Conservation (phyloP, 768 basidiomycete species). For the Amylocystis lapponica region DNA sequence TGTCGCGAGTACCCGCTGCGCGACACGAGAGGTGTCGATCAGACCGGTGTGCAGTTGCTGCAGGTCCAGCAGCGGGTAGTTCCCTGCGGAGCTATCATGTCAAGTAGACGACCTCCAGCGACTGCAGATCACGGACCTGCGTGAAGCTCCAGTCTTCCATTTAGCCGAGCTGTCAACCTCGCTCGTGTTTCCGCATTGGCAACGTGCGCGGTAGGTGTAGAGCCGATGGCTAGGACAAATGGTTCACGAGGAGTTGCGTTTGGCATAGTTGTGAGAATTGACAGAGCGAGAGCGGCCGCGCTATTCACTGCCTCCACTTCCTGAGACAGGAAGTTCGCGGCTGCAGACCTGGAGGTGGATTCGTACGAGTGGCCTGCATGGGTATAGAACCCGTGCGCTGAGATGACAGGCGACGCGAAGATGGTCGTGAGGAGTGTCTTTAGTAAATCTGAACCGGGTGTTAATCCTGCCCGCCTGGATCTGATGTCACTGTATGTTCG, state of each 20-base stretch:
- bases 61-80: conserved; percentile 79
- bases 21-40: conserved; percentile 48
- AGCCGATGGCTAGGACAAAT: conserved; percentile 76
- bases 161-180: conserved; percentile 40
- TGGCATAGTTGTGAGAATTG: conserved; percentile 35
- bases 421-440: conserved; percentile 46
- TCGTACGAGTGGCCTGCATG: conserved; percentile 77
- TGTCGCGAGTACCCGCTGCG: conserved; percentile 64
- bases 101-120: neutral
- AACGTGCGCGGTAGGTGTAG: conserved; percentile 85
- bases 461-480: conserved; percentile 67
- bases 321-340: conserved; percentile 55
- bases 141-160: conserved; percentile 56
- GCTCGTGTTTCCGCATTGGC: conserved; percentile 48
- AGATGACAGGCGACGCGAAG: conserved; percentile 48
- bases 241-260: conserved; percentile 32
- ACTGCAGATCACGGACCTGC: conserved; percentile 42
- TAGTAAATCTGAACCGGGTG: conserved; percentile 48
- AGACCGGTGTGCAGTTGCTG: conserved; percentile 77
- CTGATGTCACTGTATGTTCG: conserved; percentile 9
- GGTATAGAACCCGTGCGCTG: conserved; percentile 78
- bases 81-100: conserved; percentile 41
- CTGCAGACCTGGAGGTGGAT: conserved; percentile 62
- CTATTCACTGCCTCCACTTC: conserved; percentile 69
- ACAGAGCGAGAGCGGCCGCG: conserved; percentile 52